These are phyloP conservation scores for Davidsoniella neocaledoniae DNA, from an alignment of 2,329 filamentous ascomycete genomes.

Conservation along the genomic window DNA sequence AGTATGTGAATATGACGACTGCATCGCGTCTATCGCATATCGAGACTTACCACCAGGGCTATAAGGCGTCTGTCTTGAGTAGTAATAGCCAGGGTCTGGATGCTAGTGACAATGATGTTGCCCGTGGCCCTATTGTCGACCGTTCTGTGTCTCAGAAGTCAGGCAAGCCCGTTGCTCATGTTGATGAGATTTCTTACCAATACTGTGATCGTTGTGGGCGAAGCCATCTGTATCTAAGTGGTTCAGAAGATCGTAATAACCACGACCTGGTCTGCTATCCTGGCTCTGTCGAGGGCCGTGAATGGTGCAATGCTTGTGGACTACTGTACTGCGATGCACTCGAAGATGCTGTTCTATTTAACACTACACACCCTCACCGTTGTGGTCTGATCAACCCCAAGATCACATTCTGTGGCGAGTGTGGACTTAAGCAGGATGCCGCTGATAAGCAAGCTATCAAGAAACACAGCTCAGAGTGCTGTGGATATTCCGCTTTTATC, in stretches of 20 bases:
- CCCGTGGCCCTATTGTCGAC: neutral
- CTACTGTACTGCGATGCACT: slow-evolving; percentile 10
- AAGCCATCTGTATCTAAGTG: slow-evolving; percentile 13
- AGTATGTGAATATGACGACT: slow-evolving; percentile 1
- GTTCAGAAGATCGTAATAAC: slow-evolving; percentile 13
- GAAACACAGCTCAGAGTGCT: slow-evolving; percentile 13
- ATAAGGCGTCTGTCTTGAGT: neutral
- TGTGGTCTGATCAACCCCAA: slow-evolving; percentile 11
- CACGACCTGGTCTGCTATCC: slow-evolving; percentile 15
- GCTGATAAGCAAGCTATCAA: slow-evolving; percentile 8
- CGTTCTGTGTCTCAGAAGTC: slow-evolving; percentile 1
- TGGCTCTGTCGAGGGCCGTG: slow-evolving; percentile 10
- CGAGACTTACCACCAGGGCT: neutral
- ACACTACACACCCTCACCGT: slow-evolving; percentile 12
- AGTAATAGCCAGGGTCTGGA: neutral
- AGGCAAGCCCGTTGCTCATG: neutral
- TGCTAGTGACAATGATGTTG: neutral
- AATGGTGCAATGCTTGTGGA: slow-evolving; percentile 15
- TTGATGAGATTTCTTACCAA: slow-evolving; percentile 13
- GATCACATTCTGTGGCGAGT: slow-evolving; percentile 12
- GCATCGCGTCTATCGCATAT: neutral
- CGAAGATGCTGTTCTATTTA: slow-evolving; percentile 6
- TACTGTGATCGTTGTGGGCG: slow-evolving; percentile 17
- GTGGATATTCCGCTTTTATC: slow-evolving; percentile 12
- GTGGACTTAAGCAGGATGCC: slow-evolving; percentile 10